Conservation (phyloP, 2,329 filamentous ascomycete species). For the Diaporthe sp. region DNA sequence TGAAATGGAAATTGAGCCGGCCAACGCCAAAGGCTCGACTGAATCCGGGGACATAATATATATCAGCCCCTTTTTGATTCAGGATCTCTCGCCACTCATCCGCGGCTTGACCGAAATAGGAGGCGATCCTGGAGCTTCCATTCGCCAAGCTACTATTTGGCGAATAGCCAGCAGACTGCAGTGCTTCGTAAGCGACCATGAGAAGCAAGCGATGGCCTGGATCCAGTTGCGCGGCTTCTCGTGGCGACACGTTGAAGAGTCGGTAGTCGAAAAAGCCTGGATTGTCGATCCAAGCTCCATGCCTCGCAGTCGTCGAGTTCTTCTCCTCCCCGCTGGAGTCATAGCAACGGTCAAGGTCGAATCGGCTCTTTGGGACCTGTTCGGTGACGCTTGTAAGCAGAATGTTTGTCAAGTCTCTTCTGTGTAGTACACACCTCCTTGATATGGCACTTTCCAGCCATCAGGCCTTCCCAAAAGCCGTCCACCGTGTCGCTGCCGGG, state of each 20-base stretch:
- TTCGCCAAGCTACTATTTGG: background rate
- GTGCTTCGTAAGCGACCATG: slow-evolving; percentile 20
- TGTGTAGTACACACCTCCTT: background rate
- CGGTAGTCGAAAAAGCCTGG: slow-evolving; percentile 8
- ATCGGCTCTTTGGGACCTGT: slow-evolving; percentile 1
- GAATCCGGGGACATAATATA: background rate
- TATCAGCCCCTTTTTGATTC: slow-evolving; percentile 36
- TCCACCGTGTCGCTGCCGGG: background rate
- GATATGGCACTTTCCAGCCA: background rate
- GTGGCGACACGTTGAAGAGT: slow-evolving; percentile 13
- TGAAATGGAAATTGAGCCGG: slow-evolving; percentile 52
- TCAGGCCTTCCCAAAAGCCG: background rate
- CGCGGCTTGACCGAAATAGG: background rate
- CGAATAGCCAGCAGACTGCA: slow-evolving; percentile 16
- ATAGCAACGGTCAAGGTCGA: slow-evolving; percentile 1
- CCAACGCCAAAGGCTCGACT: slow-evolving; percentile 45
- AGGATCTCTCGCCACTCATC: slow-evolving; percentile 28
- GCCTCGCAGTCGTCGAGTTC: slow-evolving; percentile 50
- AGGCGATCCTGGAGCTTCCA: slow-evolving; percentile 24
- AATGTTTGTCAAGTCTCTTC: background rate
- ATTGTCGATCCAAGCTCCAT: slow-evolving; percentile 1
- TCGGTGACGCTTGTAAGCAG: background rate
- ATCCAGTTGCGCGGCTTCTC: background rate
- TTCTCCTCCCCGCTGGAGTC: slow-evolving; percentile 21
- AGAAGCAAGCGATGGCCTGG: slow-evolving; percentile 1